Base-by-base conservation (phyloP, 768 basidiomycete species). In the Auricularia heimuer region DNA sequence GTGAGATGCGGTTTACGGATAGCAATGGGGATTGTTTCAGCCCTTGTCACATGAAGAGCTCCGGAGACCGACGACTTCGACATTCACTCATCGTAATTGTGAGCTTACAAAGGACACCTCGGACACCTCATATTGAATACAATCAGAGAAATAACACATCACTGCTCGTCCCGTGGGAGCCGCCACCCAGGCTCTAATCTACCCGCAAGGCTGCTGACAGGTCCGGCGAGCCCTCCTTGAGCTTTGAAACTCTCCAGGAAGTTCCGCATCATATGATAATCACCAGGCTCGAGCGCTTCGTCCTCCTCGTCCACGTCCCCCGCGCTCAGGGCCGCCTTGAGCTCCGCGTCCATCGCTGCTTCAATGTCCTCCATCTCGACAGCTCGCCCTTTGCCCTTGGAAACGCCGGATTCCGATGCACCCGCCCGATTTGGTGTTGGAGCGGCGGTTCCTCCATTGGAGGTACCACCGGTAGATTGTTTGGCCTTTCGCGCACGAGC, bases 211-310 rank as follows among this genome's bases (percentile, higher is more conserved):
- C 88, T 97, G 63, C 95, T 83, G 14, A 97, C 95, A 29, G 95
- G 97, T 1, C 97, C 97, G 33, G 91, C 85, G 62, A 91, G 75
- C 29, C 97, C 97, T 7, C 73, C 89, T 72, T 99, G 97, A 67
- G 87, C 88, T 73, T 92, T 93, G 80, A 92, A 98, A 75, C 94
- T 96, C 78, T 97, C 94, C 74, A 98, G 75, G 75, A 99, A 94
- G 74, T 97, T 96, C 77, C 93, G 96, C 79, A 98, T 96, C 70
- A 98, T 77, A 69, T 87, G 87, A 75, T 95, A 97, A 73, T 99
- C 93, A 71, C 84, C 80, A 44, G 80, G 75, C n/a, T 69, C 72
- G 33, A 75, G 78, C 11, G 77, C 77, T 2, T 77, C 79, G n/a
- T 75, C 80, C 35, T 79, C 83, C 29, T 81, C 85, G n/a, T 85